Percentiles rank a stretch among this genome's conserved stretches.
phyloP scores from a whole-genome alignment of 2,329 filamentous ascomycete species.

The Peltaster fructicola region DNA sequence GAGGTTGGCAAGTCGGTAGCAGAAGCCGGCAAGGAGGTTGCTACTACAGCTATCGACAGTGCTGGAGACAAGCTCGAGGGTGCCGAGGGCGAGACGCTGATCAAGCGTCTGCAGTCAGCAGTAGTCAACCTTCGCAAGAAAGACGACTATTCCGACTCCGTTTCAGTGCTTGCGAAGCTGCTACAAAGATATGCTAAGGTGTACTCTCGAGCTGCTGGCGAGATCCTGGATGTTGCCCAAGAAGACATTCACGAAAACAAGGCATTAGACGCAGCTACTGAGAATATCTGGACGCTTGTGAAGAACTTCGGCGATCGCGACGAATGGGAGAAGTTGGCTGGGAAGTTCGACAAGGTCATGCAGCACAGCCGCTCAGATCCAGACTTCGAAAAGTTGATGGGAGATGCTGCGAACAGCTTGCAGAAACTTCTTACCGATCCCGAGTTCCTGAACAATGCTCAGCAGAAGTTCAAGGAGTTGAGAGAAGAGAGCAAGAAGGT shows the following conservation, averaged over 20 bases:
- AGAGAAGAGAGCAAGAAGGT: slow-evolving; percentile 39
- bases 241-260: slow-evolving; percentile 56
- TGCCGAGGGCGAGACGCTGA: slow-evolving; percentile 53
- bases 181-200: slow-evolving; percentile 60
- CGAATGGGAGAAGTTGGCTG: slow-evolving; percentile 60
- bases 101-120: slow-evolving; percentile 59
- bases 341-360: slow-evolving; percentile 51
- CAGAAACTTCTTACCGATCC: slow-evolving; percentile 75
- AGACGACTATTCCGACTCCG: slow-evolving; percentile 70
- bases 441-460: slow-evolving; percentile 61
- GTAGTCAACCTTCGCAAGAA: slow-evolving; percentile 58
- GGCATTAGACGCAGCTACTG: slow-evolving; percentile 56
- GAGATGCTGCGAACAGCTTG: slow-evolving; percentile 53
- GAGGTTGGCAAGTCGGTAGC: slow-evolving; percentile 29
- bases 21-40: slow-evolving; percentile 28
- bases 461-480: slow-evolving; percentile 45
- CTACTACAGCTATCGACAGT: slow-evolving; percentile 47
- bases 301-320: slow-evolving; percentile 59
- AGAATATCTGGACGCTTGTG: slow-evolving; percentile 65
- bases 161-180: slow-evolving; percentile 58
- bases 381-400: slow-evolving; percentile 63
- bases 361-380: slow-evolving; percentile 60
- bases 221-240: slow-evolving; percentile 47
- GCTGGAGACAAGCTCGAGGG: slow-evolving; percentile 55
- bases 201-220: slow-evolving; percentile 57